phyloP scores from a whole-genome alignment of 2,329 filamentous ascomycete genomes.

The Penicillium sclerotiorum region DNA sequence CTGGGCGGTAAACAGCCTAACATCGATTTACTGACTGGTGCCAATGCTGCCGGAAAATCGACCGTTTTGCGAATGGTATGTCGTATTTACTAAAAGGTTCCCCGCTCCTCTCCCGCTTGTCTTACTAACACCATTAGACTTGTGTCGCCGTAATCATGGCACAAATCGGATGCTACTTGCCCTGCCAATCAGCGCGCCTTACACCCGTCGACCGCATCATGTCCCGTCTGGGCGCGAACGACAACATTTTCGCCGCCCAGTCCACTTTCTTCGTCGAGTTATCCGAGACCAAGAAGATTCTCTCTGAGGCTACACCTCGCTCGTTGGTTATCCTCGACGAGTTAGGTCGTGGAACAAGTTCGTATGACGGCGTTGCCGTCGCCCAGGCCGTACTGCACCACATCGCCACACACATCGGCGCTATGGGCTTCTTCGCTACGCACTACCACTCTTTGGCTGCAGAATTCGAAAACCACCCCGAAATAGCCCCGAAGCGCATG shows the following conservation, averaged over 20 bases:
- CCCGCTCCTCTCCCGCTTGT: background rate
- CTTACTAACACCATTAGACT: conserved; percentile 58
- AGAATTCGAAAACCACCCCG: conserved; percentile 86
- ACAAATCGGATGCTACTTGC: conserved; percentile 91
- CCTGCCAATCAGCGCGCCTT: conserved; percentile 76
- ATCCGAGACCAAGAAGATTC: conserved; percentile 96
- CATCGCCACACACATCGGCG: conserved; percentile 88
- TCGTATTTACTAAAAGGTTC: conserved; percentile 4
- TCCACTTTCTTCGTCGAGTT: conserved; percentile 98
- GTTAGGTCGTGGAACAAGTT: conserved; percentile 89
- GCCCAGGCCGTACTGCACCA: conserved; percentile 98
- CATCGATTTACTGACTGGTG: conserved; percentile 89
- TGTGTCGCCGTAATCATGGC: conserved; percentile 97
- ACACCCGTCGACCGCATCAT: conserved; percentile 97
- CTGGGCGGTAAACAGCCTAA: conserved; percentile 80
- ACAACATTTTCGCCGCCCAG: conserved; percentile 98
- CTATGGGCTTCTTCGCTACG: conserved; percentile 94
- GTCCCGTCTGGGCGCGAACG: conserved; percentile 94
- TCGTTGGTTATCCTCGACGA: conserved; percentile 97
- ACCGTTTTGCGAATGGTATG: conserved; percentile 90
- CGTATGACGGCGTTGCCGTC: conserved; percentile 94
- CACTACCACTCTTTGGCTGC: conserved; percentile 94
- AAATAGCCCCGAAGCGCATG: conserved; percentile 86
- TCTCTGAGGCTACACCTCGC: conserved; percentile 88
- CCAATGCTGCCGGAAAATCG: conserved; percentile 96